Evolutionary conservation across 2,329 filamentous ascomycete species (phyloP), one percentile per base, ranked within the genome.

Genomic region (Aspergillus thermomutatus): DNA sequence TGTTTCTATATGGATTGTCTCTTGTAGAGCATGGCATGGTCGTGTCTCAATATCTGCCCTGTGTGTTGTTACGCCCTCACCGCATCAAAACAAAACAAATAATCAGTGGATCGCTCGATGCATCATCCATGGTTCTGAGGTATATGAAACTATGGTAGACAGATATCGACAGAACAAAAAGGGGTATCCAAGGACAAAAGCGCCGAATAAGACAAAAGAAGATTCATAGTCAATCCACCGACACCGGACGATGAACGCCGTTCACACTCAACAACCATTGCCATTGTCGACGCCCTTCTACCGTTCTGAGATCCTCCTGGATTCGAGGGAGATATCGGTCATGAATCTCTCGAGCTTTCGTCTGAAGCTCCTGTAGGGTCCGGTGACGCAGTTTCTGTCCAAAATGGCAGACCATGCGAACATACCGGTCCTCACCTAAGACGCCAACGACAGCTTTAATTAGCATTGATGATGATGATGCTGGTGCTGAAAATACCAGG

Each of bases 401-500:
- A 50, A 52, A 69, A 28, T 54, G 52, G 10, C 59, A 47, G 3
- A 67, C 45, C 25, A 72, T 71, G n/a, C 54, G 56, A 49, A 59
- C 26, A 48, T 70, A 73, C 31, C 69, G 69, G 21, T 64, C 57
- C 1, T 50, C 49, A 9, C 60, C 64, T 66, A 25, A 17, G 34
- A 45, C 17, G 21, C 14, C 7, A n/a, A n/a, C n/a, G n/a, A 41
- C 11, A 54, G 11, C 31, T 34, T 46, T 14, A 11, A 10, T 62
- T 7, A 57, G 31, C 23, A 21, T 47, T 10, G n/a, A 23, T 14
- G 34, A 21, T 14, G 34, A 21, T 2, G 34, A 9, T 14, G 7
- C 21, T 4, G 21, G 7, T n/a, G 26, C 19, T n/a, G 4, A 7
- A 14, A 5, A 40, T 9, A 17, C 14, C 3, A 28, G 17, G 8